Evolutionary conservation across 31 red algal species (phyloP), one percentile per base, ranked within the genome.

Genomic region (Asparagopsis taxiformis): DNA sequence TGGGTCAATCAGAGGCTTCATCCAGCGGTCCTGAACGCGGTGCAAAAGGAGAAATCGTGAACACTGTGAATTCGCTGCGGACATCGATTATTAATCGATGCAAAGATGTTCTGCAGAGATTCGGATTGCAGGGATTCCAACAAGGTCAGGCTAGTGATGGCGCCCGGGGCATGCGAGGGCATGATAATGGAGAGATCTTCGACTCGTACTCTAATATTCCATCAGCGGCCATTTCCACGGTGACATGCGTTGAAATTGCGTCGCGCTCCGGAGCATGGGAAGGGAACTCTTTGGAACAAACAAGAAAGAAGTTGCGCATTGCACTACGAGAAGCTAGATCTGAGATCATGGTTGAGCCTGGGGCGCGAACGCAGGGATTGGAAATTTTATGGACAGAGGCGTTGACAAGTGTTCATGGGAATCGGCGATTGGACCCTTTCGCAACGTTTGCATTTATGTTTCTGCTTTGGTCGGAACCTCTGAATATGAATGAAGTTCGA

Each of bases 241-340:
- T 74, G 39, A 68, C 61, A 59, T 84, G 67, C 48, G 68, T 68
- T 48, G 80, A 84, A 62, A 84, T 84, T 73, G 56, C 69, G n/a
- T 25, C 51, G 16, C 38, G 82, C 5, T 59, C 62, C 21, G 43
- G 34, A 11, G 55, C 51, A 13, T 77, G 70, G 82, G 53, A 44
- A 16, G 71, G 48, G 8, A 48, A 44, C 16, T 17, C 48, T 1
- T 67, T 59, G 30, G 37, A 55, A 32, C 35, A 38, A 3, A 50
- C 70, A 17, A 59, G 82, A 19, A 68, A 55, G 34, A 77, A 54
- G 11, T 23, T 77, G 43, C 13, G 48, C 6, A 68, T 61, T 11
- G 21, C 70, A 17, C 43, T 87, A 30, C n/a, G 36, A 22, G 51
- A 57, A 33, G 63, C 72, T 41, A 43, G 70, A 15, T 53, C 68